Conservation (phyloP, 179 eudicot species). For the Gypsophila paniculata region DNA sequence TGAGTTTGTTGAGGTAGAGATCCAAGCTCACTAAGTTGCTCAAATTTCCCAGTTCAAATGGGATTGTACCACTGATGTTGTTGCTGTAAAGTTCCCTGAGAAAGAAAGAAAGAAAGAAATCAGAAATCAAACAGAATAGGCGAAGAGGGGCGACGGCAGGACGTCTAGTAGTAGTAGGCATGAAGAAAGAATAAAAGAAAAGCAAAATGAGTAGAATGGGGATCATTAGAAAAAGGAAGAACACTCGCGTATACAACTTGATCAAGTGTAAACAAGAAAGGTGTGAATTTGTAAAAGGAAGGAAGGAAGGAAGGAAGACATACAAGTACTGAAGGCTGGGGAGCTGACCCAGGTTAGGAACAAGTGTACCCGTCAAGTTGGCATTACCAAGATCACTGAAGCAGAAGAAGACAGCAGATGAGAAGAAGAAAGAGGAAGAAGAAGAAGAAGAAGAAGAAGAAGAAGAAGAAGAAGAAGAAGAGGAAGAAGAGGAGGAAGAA, state of each 20-base stretch:
- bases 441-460: too few species aligned
- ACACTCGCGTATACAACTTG: not conserved
- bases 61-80: slow-evolving; percentile 59
- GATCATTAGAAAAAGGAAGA: not conserved
- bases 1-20: slow-evolving; percentile 59
- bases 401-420: not conserved
- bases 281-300: too few species aligned
- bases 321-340: slow-evolving; percentile 47
- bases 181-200: not conserved
- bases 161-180: not conserved
- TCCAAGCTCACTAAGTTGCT: slow-evolving; percentile 65
- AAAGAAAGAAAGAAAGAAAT: slow-evolving; percentile 3
- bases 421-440: not conserved
- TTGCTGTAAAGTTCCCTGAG: slow-evolving; percentile 75
- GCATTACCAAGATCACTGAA: slow-evolving; percentile 54
- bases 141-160: too few species aligned
- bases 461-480: not conserved
- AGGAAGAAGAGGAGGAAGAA: not conserved
- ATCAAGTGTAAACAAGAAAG: not conserved
- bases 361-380: slow-evolving; percentile 44
- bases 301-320: slow-evolving; percentile 12
- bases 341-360: slow-evolving; percentile 50
- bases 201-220: not conserved
- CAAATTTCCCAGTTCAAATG: slow-evolving; percentile 62
- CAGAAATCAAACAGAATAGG: not conserved